Conservation (phyloP, 441 rosid genomes). For the Adansonia madagascariensis region DNA sequence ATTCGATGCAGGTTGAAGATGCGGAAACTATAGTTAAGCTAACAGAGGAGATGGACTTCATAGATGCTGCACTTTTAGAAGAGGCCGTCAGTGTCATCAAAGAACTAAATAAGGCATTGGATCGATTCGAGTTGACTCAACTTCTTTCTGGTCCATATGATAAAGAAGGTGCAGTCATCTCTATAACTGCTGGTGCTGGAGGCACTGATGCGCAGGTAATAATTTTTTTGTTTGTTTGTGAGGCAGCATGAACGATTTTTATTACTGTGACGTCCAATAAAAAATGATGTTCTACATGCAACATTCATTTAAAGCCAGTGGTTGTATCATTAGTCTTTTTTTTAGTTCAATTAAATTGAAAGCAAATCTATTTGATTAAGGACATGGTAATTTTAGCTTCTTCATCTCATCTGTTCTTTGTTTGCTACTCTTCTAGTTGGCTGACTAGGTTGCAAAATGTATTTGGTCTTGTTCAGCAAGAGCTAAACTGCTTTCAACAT, state of each 20-base stretch:
- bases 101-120: conserved; percentile 68
- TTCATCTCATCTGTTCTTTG: neutral
- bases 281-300: neutral
- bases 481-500: neutral
- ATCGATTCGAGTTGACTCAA: conserved; percentile 78
- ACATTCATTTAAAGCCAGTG: neutral
- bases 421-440: neutral
- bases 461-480: neutral
- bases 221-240: neutral
- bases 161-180: conserved; percentile 84
- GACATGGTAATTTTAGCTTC: neutral
- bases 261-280: neutral
- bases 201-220: conserved; percentile 98
- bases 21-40: conserved; percentile 79
- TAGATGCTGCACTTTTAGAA: conserved; percentile 79
- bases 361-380: neutral
- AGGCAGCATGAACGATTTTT: neutral
- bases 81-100: conserved; percentile 74
- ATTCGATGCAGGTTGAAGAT: conserved; percentile 74
- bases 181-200: conserved; percentile 95
- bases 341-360: neutral
- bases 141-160: conserved; percentile 94
- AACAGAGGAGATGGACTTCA: conserved; percentile 92
- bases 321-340: neutral
- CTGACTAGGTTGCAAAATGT: neutral